Percentiles rank a stretch among this genome's conserved stretches.
Evolutionary conservation across 306 rosid genomes (phyloP).

Genomic region (Medicago ruthenica): DNA sequence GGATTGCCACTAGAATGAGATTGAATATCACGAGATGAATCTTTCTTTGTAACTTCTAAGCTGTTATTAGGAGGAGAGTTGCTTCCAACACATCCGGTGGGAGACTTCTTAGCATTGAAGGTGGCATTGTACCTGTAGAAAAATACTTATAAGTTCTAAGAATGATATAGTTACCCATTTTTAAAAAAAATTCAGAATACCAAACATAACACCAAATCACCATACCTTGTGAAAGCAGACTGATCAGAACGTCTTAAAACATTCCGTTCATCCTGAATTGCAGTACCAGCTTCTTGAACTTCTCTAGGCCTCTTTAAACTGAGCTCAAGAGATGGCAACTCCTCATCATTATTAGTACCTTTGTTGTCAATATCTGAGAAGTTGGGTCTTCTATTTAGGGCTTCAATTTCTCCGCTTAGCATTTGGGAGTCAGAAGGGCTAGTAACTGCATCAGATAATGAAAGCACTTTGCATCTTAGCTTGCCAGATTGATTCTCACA

Average conservation of each 20-base stretch:
- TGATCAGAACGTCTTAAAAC: conserved; percentile 77
- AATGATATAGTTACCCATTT: conserved; percentile 3
- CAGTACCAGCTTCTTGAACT: conserved; percentile 57
- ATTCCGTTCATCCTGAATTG: conserved; percentile 67
- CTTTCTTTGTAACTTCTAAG: conserved; percentile 59
- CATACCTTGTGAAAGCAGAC: conserved; percentile 87
- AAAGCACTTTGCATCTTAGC: conserved; percentile 55
- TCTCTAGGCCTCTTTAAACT: conserved; percentile 82
- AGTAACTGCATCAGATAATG: conserved; percentile 54
- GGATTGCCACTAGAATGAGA: conserved; percentile 72
- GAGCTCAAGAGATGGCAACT: conserved; percentile 70
- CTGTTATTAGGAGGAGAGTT: conserved; percentile 59
- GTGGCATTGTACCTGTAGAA: conserved; percentile 67
- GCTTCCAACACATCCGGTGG: conserved; percentile 69
- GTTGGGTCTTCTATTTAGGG: conserved; percentile 50
- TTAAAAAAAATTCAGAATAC: conserved; percentile 16
- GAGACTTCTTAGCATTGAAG: conserved; percentile 68
- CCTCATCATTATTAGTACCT: conserved; percentile 50
- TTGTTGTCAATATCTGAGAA: conserved; percentile 53
- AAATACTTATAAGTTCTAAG: conserved; percentile 1
- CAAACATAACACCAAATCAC: conserved; percentile 34
- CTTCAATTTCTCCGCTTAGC: conserved; percentile 58
- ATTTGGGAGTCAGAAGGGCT: conserved; percentile 55
- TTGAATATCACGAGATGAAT: conserved; percentile 57
- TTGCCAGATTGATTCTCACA: conserved; percentile 58